These are phyloP conservation scores for Pseudogymnoascus sp. DNA, from an alignment of 2,329 filamentous ascomycete genomes.

Conservation along the genomic window DNA sequence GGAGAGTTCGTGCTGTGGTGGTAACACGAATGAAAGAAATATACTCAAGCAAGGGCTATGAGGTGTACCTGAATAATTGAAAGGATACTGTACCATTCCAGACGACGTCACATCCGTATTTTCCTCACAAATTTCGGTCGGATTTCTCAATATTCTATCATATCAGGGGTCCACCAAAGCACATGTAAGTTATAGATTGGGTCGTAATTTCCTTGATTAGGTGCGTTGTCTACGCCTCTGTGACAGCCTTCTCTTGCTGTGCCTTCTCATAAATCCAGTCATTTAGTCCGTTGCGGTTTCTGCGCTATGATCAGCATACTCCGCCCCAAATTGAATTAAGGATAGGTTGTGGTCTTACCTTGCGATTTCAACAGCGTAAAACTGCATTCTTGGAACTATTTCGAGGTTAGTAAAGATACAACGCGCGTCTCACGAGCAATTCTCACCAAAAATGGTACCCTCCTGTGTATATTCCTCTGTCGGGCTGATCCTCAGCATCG, in stretches of 20 bases:
- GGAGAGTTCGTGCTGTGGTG: not conserved
- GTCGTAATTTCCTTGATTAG: not conserved
- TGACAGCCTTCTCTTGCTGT: slow-evolving; percentile 38
- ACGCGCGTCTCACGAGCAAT: not conserved
- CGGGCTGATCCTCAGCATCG: slow-evolving; percentile 73
- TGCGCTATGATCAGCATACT: slow-evolving; percentile 25
- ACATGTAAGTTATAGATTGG: not conserved
- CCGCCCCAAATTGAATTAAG: not conserved
- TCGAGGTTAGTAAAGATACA: slow-evolving; percentile 12
- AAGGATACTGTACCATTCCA: not conserved
- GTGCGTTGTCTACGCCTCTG: not conserved
- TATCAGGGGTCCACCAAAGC: not conserved
- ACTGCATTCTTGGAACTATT: slow-evolving; percentile 62
- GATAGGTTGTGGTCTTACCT: slow-evolving; percentile 42
- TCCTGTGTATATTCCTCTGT: slow-evolving; percentile 81
- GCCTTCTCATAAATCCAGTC: slow-evolving; percentile 94
- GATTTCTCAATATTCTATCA: not conserved
- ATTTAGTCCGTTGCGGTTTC: slow-evolving; percentile 81
- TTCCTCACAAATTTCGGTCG: not conserved
- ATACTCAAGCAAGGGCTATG: not conserved
- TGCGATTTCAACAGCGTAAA: slow-evolving; percentile 70
- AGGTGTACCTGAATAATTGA: not conserved
- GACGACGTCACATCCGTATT: not conserved
- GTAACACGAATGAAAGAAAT: not conserved
- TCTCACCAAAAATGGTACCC: slow-evolving; percentile 81